A percentile compares a stretch with the other conserved stretches of the same genome.
Evolutionary conservation across 345 rosid species (phyloP).

Genomic region (Pseudoturritis turrita): DNA sequence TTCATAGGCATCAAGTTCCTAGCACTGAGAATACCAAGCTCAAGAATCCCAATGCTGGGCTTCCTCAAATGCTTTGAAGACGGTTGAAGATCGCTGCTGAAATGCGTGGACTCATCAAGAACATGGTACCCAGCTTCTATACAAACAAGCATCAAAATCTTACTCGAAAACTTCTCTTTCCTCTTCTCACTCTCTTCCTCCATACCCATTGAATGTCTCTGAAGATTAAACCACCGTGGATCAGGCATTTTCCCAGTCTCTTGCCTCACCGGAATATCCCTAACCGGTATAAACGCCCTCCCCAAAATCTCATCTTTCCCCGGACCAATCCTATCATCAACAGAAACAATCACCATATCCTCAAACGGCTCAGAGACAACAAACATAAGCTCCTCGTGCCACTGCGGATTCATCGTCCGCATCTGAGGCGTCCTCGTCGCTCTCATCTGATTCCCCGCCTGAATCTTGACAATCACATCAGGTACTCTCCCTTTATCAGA

Average conservation of each 20-base stretch:
- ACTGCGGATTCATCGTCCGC: slow-evolving; percentile 56
- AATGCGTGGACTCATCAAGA: slow-evolving; percentile 89
- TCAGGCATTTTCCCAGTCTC: slow-evolving; percentile 58
- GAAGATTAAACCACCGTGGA: slow-evolving; percentile 69
- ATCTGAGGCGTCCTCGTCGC: slow-evolving; percentile 46
- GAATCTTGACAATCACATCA: slow-evolving; percentile 55
- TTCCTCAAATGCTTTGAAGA: slow-evolving; percentile 82
- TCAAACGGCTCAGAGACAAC: slow-evolving; percentile 94
- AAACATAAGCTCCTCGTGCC: slow-evolving; percentile 87
- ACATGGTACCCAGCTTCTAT: slow-evolving; percentile 96
- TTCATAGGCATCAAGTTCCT: slow-evolving; percentile 84
- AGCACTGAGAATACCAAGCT: slow-evolving; percentile 82
- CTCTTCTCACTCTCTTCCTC: slow-evolving; percentile 59
- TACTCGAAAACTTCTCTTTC: slow-evolving; percentile 84
- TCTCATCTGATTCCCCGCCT: slow-evolving; percentile 59
- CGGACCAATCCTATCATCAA: slow-evolving; percentile 67
- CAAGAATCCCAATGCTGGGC: slow-evolving; percentile 69
- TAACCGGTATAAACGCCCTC: slow-evolving; percentile 43
- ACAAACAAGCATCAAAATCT: slow-evolving; percentile 55
- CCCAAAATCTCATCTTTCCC: slow-evolving; percentile 82
- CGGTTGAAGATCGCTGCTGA: slow-evolving; percentile 93
- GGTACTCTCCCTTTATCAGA: slow-evolving; percentile 60
- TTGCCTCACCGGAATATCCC: slow-evolving; percentile 43
- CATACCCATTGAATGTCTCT: slow-evolving; percentile 42
- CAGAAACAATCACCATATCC: slow-evolving; percentile 60